phyloP scores from a whole-genome alignment of 2,329 filamentous ascomycete species.

The Claviceps maximensis region DNA sequence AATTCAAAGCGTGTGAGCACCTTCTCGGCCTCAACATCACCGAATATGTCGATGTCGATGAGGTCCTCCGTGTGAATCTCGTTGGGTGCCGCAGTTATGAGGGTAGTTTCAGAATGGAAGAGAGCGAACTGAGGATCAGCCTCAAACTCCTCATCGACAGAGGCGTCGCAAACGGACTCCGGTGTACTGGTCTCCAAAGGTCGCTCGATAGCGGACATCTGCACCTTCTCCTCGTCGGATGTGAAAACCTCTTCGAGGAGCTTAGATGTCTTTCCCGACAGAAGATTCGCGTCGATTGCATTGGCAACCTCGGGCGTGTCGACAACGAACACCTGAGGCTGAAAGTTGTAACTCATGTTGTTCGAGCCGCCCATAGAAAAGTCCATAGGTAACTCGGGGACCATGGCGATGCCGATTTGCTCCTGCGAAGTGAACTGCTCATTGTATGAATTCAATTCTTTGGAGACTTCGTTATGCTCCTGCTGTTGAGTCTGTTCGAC shows the following conservation, averaged over 20 bases:
- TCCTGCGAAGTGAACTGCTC: conserved; percentile 43
- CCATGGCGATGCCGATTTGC: conserved; percentile 69
- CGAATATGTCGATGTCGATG: conserved; percentile 30
- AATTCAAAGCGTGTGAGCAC: conserved; percentile 48
- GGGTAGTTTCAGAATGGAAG: conserved; percentile 33
- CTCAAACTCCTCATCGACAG: conserved; percentile 44
- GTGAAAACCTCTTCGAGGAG: conserved; percentile 33
- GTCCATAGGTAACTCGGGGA: conserved; percentile 67
- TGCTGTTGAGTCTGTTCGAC: conserved; percentile 21
- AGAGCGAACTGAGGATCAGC: conserved; percentile 49
- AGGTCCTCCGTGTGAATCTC: conserved; percentile 31
- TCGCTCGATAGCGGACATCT: conserved; percentile 39
- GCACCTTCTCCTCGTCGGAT: conserved; percentile 40
- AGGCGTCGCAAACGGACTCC: conserved; percentile 13
- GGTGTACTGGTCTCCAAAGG: conserved; percentile 24
- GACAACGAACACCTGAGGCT: conserved; percentile 64
- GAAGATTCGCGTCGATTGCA: conserved; percentile 42
- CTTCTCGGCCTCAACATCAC: conserved; percentile 51
- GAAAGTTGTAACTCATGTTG: conserved; percentile 42
- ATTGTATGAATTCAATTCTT: conserved; percentile 52
- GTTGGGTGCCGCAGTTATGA: conserved; percentile 14
- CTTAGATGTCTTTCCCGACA: conserved; percentile 59
- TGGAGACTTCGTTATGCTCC: conserved; percentile 40
- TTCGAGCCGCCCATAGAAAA: conserved; percentile 57
- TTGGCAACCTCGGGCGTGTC: conserved; percentile 54